Percentiles rank a stretch among this genome's conserved stretches.
These are phyloP conservation scores for Austroboletus eburneus DNA, from an alignment of 768 basidiomycete species.

Conservation along the genomic window DNA sequence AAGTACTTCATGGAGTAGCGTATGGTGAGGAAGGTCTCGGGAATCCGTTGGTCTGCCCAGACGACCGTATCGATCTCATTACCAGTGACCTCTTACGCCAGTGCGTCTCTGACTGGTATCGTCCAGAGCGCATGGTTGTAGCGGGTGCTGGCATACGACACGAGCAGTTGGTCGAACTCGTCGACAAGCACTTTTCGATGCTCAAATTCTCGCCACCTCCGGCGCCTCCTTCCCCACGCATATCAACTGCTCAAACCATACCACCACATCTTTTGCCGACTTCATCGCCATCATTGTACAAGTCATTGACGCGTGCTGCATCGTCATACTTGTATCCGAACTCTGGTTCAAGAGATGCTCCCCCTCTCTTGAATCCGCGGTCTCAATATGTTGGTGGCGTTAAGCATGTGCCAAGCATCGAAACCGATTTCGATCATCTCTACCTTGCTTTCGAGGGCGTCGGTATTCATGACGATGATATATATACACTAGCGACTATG, in stretches of 20 bases:
- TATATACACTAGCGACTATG: conserved; percentile 90
- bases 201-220: conserved; percentile 39
- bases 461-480: conserved; percentile 86
- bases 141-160: conserved; percentile 93
- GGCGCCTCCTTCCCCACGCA: conserved; percentile 21
- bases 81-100: conserved; percentile 56
- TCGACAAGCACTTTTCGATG: conserved; percentile 79
- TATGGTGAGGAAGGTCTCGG: conserved; percentile 76
- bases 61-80: conserved; percentile 70
- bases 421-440: conserved; percentile 84
- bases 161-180: conserved; percentile 80
- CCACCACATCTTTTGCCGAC: conserved; percentile 59
- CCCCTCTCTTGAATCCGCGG: conserved; percentile 21
- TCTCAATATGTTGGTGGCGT: conserved; percentile 84
- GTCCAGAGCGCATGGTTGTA: conserved; percentile 92
- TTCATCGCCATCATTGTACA: conserved; percentile 51
- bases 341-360: conserved; percentile 12
- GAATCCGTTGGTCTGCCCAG: conserved; percentile 87
- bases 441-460: conserved; percentile 92
- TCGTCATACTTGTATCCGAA: conserved; percentile 62
- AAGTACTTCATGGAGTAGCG: conserved; percentile 83
- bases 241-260: conserved; percentile 32
- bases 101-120: conserved; percentile 78
- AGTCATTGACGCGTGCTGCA: conserved; percentile 72
- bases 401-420: conserved; percentile 57